Evolutionary conservation across 306 rosid genomes (phyloP), one percentile per base, ranked within the genome.

Genomic region (Cajanus cajan): DNA sequence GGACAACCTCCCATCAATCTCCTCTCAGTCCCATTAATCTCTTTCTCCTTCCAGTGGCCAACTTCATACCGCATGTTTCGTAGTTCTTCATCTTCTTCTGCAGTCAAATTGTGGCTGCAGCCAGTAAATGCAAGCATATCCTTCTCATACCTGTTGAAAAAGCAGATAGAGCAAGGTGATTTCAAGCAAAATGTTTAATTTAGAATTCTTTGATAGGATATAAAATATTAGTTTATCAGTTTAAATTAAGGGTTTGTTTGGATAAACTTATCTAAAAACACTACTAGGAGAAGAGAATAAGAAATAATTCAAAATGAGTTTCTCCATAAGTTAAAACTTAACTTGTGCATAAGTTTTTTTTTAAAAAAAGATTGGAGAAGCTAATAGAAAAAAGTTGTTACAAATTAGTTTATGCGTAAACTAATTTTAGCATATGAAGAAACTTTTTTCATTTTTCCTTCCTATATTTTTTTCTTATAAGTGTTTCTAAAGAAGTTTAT

Each of bases 31-130:
- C 70, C 70, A 37, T 64, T 64, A 64, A 64, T 64, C 70, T 64
- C 70, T 48, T 64, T 64, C 70, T 64, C 70, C 70, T 64, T 64
- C 70, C 70, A 64, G 48, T 64, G 70, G 16, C 70, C 48, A 18
- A 64, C 70, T 36, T 64, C 48, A 5, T 64, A 2, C 7, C 70
- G 70, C 70, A 64, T 37, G 31, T 64, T 28, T 18, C 70, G 70
- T 16, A 64, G 70, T 18, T 64, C 70, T 37, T 64, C 70, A 37
- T 64, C 70, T 64, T 64, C 48, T 40, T 64, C 70, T 36, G 70
- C 70, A 18, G 70, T 64, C 70, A 64, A 64, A 64, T 64, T 64
- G 70, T 64, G 70, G 8, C 70, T 64, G 48, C 70, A 64, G 25
- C 70, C 70, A 8, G 70, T 64, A 64, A 64, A 64, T 37, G 70